Evolutionary conservation across 805 yeast genomes (phyloP).

Genomic region (Cyberlindnera petersonii): DNA sequence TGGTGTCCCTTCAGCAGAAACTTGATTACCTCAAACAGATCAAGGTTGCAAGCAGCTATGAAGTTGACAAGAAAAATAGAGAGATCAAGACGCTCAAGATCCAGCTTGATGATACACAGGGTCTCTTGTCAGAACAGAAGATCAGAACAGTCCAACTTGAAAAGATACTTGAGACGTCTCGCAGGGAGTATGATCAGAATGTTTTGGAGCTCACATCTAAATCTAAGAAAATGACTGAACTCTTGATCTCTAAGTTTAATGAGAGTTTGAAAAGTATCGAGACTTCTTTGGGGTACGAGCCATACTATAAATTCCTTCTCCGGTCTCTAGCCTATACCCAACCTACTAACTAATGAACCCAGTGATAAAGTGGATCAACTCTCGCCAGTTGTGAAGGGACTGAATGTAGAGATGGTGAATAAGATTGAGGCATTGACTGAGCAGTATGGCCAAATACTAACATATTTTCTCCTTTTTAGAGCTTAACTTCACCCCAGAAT

Average conservation of each 20-base stretch:
- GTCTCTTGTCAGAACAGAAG: conserved; percentile 45
- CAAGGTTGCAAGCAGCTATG: conserved; percentile 22
- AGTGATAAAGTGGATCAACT: background rate
- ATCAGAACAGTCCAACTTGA: conserved; percentile 32
- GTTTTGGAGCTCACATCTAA: conserved; percentile 4
- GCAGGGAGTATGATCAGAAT: conserved; percentile 19
- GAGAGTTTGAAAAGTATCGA: conserved; percentile 2
- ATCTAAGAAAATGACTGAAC: conserved; percentile 2
- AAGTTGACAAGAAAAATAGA: conserved; percentile 26
- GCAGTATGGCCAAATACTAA: conserved; percentile 4
- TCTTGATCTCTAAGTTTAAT: conserved; percentile 5
- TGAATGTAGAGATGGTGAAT: background rate
- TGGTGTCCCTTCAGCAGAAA: conserved; percentile 21
- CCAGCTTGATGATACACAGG: conserved; percentile 41
- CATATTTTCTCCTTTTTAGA: background rate
- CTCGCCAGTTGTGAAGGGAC: background rate
- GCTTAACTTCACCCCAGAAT: conserved; percentile 2
- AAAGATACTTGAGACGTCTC: conserved; percentile 20
- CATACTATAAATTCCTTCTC: background rate
- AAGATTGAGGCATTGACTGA: conserved; percentile 8
- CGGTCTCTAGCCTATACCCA: too few species aligned
- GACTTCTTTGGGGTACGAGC: conserved; percentile 4
- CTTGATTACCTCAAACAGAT: conserved; percentile 26
- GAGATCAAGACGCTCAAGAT: conserved; percentile 34
- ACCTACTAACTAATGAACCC: background rate